Evolutionary conservation across 306 rosid genomes (phyloP), one percentile per base, ranked within the genome.

Genomic region (Carpinus viminea): DNA sequence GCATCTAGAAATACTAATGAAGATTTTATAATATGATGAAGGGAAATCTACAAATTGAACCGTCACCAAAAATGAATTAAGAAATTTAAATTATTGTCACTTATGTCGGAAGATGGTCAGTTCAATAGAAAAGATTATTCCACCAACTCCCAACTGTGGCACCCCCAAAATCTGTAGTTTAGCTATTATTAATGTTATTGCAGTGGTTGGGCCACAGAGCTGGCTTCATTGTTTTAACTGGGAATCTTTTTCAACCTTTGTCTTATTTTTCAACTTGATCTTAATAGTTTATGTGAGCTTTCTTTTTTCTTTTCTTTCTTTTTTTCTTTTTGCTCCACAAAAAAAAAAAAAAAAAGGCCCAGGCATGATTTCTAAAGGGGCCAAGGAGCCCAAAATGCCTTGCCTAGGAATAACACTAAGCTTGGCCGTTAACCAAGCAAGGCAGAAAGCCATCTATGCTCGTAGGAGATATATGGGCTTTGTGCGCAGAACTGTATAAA

Each of bases 241-340:
- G 61, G 73, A 31, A 72, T 70, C 78, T n/a, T 45, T 82, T 72
- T 75, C 71, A 52, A 70, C 75, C 76, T 8, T 72, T 77, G 78
- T 84, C 84, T 80, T 77, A 26, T 76, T 46, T 56, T 73, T 46
- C 46, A 59, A 48, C 56, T 70, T 56, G 17, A 10, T 52, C 18
- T 72, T 74, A 17, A 24, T 57, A 13, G 7, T 53, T 54, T 79
- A 21, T 81, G 72, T 56, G 34, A 20, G 75, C 81, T 47, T 47
- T 47, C 13, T 47, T 10, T 46, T 47, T 47, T n/a, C n/a, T n/a
- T n/a, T n/a, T n/a, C n/a, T n/a, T n/a, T n/a, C n/a, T n/a, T n/a
- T 9, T 13, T 12, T 47, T 12, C 15, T 8, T 47, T 47, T 41
- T 41, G 45, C 45, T 41, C 45, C 45, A 4, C 45, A 41, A 41